Base-by-base conservation (phyloP, 2,329 filamentous ascomycete species). In the Colletotrichum spinosum region DNA sequence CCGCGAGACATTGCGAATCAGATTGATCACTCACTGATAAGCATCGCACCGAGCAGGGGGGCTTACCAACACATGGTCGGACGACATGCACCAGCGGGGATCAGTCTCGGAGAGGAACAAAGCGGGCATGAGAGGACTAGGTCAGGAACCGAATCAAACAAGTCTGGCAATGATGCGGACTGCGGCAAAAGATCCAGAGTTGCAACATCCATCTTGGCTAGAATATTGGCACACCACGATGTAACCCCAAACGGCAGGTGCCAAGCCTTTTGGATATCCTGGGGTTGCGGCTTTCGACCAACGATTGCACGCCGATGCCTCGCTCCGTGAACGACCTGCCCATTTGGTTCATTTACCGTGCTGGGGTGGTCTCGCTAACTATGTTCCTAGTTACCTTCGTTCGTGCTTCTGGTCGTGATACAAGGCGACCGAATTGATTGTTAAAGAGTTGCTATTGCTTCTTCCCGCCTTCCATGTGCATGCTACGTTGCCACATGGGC, bases 171-270 rank as follows among this genome's bases (percentile, higher is more conserved):
- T 25, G 25, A 25, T 25, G n/a, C 8, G 44, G 5, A 10, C n/a
- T 8, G 15, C 9, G 44, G 8, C 44, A 1, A 4, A 15, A 52
- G 55, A n/a, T n/a, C 38, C 34, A 44, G 41, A 33, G 12, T 46
- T 17, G 15, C 38, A 45, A 52, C 45, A 25, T 51, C 35, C 45
- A 25, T 51, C 35, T 49, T 50, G 62, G 38, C 56, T 48, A 7
- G 17, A 34, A 46, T 48, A 35, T 51, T 33, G 4, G 51, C 35
- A 45, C 62, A 52, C 51, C 52, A 44, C 62, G 46, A 53, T 62
- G 62, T 65, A 62, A 62, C 62, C 58, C 1, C 37, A 62, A 56
- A 37, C 9, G 62, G 62, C 62, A 65, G 62, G 62, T 65, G 62
- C 62, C 58, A 65, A 65, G 62, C 33, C 52, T 52, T 41, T 38